Conservation (phyloP, 352 stramenopile genomes). For the Phytophthora parvispora region DNA sequence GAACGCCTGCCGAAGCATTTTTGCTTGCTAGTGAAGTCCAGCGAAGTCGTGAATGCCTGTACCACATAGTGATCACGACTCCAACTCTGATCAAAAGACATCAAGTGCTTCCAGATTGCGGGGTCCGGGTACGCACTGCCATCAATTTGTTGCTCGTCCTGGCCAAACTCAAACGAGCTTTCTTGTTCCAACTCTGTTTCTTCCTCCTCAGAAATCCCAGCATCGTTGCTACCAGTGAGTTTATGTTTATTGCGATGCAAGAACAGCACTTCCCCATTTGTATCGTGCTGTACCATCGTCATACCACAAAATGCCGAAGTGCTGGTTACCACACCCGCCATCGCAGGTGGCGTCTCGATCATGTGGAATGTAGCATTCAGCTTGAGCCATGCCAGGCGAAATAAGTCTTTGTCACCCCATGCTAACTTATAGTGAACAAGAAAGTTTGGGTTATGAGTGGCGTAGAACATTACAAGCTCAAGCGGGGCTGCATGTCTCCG, state of each 20-base stretch:
- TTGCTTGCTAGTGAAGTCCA: conserved; percentile 47
- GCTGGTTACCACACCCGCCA: conserved; percentile 44
- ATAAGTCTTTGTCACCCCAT: conserved; percentile 74
- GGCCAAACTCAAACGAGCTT: neutral
- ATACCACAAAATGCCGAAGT: conserved; percentile 56
- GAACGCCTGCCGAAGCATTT: conserved; percentile 61
- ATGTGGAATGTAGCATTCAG: conserved; percentile 56
- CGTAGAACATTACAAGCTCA: conserved; percentile 47
- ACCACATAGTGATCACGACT: conserved; percentile 52
- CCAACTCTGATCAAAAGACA: conserved; percentile 57
- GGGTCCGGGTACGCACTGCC: conserved; percentile 35
- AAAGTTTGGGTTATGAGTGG: conserved; percentile 51
- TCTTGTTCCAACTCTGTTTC: neutral
- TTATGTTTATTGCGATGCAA: conserved; percentile 66
- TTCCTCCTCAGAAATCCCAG: neutral
- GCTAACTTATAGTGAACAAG: conserved; percentile 48
- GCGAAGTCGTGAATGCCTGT: conserved; percentile 50
- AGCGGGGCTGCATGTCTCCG: conserved; percentile 37
- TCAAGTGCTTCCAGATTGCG: conserved; percentile 66
- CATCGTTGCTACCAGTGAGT: conserved; percentile 18
- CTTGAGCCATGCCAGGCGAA: conserved; percentile 69
- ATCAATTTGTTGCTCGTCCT: no score
- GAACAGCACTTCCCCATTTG: conserved; percentile 46
- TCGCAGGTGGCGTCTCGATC: conserved; percentile 51
- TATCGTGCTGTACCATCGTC: conserved; percentile 60